Evolutionary conservation across 345 rosid genomes (phyloP).

Genomic region (Firmiana major): DNA sequence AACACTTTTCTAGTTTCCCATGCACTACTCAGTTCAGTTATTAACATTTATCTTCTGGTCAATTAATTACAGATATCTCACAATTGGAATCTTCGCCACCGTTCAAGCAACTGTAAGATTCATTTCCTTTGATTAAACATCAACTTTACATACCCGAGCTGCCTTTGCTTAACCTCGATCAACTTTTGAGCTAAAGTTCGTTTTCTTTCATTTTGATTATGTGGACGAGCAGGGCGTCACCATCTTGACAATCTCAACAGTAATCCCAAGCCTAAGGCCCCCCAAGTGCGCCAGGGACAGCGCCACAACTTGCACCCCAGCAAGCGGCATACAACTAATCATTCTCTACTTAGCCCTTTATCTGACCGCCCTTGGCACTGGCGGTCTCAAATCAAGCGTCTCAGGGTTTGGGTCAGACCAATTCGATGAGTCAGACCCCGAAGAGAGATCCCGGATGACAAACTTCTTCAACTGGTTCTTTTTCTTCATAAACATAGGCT

Average conservation of each 20-base stretch:
- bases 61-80: slow-evolving; percentile 55
- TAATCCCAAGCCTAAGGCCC: slow-evolving; percentile 73
- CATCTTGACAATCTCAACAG: slow-evolving; percentile 73
- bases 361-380: slow-evolving; percentile 84
- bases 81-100: slow-evolving; percentile 79
- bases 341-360: slow-evolving; percentile 75
- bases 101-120: slow-evolving; percentile 70
- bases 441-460: slow-evolving; percentile 62
- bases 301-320: slow-evolving; percentile 48
- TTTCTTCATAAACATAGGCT: slow-evolving; percentile 80
- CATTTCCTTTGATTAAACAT: not conserved
- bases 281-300: slow-evolving; percentile 49
- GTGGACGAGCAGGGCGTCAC: slow-evolving; percentile 62
- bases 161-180: too few relatives aligned
- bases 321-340: slow-evolving; percentile 55
- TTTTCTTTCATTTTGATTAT: not conserved
- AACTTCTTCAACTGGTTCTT: slow-evolving; percentile 93
- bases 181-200: not conserved
- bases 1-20: not conserved
- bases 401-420: slow-evolving; percentile 97
- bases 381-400: slow-evolving; percentile 92
- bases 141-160: not conserved
- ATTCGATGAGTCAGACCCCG: slow-evolving; percentile 67
- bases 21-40: not conserved
- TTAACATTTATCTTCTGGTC: not conserved